Conservation (phyloP, 164 flowering plant genomes). For the Berberis thunbergii region DNA sequence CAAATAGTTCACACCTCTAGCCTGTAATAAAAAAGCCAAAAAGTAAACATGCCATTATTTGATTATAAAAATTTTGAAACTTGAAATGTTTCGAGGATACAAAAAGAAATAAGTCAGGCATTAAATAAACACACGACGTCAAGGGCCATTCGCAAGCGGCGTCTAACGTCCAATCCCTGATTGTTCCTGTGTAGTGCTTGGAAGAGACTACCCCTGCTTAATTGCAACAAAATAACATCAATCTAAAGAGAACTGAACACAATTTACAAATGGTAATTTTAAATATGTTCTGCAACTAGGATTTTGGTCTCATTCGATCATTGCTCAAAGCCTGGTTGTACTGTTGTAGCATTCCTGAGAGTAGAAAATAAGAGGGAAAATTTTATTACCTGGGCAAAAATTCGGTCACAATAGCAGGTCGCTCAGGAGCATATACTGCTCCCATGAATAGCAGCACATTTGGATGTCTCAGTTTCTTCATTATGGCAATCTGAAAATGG, state of each 20-base stretch:
- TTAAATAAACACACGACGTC: conserved; percentile 56
- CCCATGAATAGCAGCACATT: conserved; percentile 91
- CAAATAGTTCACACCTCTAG: conserved; percentile 86
- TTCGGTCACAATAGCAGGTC: conserved; percentile 77
- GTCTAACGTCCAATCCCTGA: conserved; percentile 49
- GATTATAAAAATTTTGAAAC: no score
- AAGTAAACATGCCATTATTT: background rate
- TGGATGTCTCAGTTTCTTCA: conserved; percentile 80
- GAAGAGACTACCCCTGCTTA: conserved; percentile 80
- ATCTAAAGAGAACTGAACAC: conserved; percentile 1
- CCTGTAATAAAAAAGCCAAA: conserved; percentile 30
- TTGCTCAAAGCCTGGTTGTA: background rate
- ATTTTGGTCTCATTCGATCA: background rate
- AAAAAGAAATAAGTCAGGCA: conserved; percentile 1
- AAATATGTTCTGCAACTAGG: no score
- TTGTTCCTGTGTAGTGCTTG: conserved; percentile 54
- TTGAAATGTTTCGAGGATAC: background rate
- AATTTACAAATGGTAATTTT: background rate
- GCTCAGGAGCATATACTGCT: conserved; percentile 55
- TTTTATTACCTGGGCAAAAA: conserved; percentile 60
- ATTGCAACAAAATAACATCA: background rate
- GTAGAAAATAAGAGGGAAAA: background rate
- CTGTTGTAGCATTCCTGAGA: background rate
- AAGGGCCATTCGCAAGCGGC: conserved; percentile 76
- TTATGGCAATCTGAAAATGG: conserved; percentile 47